Evolutionary conservation across 495 filamentous ascomycete genomes (phyloP).

Genomic region (Echria macrotheca): DNA sequence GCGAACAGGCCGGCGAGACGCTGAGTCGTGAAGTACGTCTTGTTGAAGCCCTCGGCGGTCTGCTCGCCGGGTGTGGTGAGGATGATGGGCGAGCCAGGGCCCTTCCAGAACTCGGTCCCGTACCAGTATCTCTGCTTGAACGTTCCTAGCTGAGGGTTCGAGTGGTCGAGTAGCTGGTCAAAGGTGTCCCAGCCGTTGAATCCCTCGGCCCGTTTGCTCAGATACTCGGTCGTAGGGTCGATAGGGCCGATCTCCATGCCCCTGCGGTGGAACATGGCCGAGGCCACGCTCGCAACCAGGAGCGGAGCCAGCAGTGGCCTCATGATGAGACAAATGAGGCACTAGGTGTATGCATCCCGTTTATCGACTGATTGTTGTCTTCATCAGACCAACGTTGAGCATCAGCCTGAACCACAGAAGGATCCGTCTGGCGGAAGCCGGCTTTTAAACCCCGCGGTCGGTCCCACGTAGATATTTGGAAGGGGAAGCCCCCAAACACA

Average conservation of each 20-base stretch:
- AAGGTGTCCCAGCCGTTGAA: conserved; percentile 28
- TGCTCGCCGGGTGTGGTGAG: conserved; percentile 53
- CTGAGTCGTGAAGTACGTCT: conserved; percentile 33
- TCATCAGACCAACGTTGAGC: too few relatives aligned
- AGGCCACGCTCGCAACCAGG: conserved; percentile 2
- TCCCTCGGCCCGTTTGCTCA: conserved; percentile 22
- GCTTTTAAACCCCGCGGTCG: too few relatives aligned
- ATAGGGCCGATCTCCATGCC: conserved; percentile 25
- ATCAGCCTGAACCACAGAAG: too few relatives aligned
- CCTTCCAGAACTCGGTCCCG: conserved; percentile 25
- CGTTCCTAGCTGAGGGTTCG: conserved; percentile 26
- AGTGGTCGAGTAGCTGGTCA: conserved; percentile 32
- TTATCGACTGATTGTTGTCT: too few relatives aligned
- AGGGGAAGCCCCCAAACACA: too few relatives aligned
- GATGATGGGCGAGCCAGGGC: conserved; percentile 34
- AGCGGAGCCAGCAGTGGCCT: background rate
- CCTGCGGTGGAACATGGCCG: conserved; percentile 9
- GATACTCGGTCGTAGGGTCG: conserved; percentile 11
- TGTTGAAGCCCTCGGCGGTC: conserved; percentile 43
- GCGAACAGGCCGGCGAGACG: conserved; percentile 47
- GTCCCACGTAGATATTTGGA: too few relatives aligned
- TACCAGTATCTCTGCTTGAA: conserved; percentile 34
- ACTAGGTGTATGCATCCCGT: too few relatives aligned
- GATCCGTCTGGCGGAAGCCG: too few relatives aligned
- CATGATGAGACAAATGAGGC: too few relatives aligned